Base-by-base conservation (phyloP, 306 rosid species). In the Chamaecrista fasciculata region DNA sequence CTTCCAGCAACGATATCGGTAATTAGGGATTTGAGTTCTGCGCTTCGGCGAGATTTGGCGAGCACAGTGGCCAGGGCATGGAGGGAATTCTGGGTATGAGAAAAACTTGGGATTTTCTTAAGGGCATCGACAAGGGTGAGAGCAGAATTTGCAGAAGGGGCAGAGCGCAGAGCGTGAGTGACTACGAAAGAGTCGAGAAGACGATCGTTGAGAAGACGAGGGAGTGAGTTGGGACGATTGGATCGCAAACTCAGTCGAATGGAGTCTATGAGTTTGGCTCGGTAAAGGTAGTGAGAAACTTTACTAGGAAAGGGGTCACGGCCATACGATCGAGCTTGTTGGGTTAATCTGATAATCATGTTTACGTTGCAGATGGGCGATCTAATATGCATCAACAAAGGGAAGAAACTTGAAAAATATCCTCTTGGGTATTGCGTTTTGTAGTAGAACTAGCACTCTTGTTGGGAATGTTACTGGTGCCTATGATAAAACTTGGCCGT, bases 91-190 rank as follows among this genome's bases (percentile, higher is more conserved):
- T 91, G 87, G 79, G 85, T 79, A 69, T 91, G 96, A 3, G 82
- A 76, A 73, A 91, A 91, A 29, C 46, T 20, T 0, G 78, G 53
- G 26, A 16, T 48, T 12, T 78, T 44, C 36, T 88, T 76, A 1
- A 91, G 84, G 25, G 65, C 44, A 3, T 81, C 71, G 5, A 78
- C 33, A 19, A 88, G 71, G 23, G 78, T 73, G 26, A 91, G 83
- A 2, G 96, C 93, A 42, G 97, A 79, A 67, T 81, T 90, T 19
- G 88, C 87, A 23, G 86, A 83, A 29, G 97, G 93, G 1, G 96
- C 87, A 23, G 87, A 86, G 23, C 97, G 89, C 21, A 88, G 70
- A 11, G 89, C 93, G 2, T 86, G 89, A 49, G 96, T 85, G 60
- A 81, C 80, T 0, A 88, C 89, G 23, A 86, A 91, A 28, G 91